These are phyloP conservation scores for Coemansia sp. DNA, from an alignment of 192 early-diverging fungal species.

Conservation along the genomic window DNA sequence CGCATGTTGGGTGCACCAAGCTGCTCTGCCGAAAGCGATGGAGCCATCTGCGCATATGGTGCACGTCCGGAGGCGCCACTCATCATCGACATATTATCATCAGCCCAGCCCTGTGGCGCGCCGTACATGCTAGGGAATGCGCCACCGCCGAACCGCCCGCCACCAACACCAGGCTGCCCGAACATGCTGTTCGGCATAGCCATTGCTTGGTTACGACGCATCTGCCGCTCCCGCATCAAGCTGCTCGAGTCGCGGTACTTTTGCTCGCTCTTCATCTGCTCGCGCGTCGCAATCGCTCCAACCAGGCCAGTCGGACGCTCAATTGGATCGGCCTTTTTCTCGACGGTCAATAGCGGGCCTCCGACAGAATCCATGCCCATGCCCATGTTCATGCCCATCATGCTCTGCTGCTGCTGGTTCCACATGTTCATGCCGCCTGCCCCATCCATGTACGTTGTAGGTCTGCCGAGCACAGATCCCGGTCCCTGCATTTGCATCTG, in stretches of 20 bases:
- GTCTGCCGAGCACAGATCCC: conserved; percentile 26
- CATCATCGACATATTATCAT: conserved; percentile 56
- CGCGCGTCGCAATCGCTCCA: conserved; percentile 56
- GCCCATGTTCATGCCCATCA: conserved; percentile 29
- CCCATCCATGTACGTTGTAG: conserved; percentile 46
- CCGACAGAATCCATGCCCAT: conserved; percentile 39
- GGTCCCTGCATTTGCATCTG: conserved; percentile 44
- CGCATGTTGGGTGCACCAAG: conserved; percentile 37
- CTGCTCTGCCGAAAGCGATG: conserved; percentile 49
- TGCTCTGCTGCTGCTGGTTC: conserved; percentile 42
- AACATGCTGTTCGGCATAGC: conserved; percentile 31
- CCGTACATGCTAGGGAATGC: conserved; percentile 51
- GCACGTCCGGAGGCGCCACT: conserved; percentile 52
- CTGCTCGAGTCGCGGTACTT: conserved; percentile 58
- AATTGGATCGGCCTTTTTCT: conserved; percentile 53
- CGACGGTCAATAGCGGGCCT: conserved; percentile 53
- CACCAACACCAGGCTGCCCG: conserved; percentile 16
- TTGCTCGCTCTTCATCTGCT: conserved; percentile 57
- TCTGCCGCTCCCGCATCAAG: conserved; percentile 56
- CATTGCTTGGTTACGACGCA: conserved; percentile 56
- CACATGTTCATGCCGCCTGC: conserved; percentile 30
- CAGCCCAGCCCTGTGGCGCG: conserved; percentile 36
- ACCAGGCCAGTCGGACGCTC: conserved; percentile 53
- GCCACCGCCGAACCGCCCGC: conserved; percentile 15
- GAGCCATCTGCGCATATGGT: conserved; percentile 44